A percentile compares a stretch with the other conserved stretches of the same genome.
These are phyloP conservation scores for Tilletiaria anomala DNA, from an alignment of 1,284 basidiomycete species.

Conservation along the genomic window DNA sequence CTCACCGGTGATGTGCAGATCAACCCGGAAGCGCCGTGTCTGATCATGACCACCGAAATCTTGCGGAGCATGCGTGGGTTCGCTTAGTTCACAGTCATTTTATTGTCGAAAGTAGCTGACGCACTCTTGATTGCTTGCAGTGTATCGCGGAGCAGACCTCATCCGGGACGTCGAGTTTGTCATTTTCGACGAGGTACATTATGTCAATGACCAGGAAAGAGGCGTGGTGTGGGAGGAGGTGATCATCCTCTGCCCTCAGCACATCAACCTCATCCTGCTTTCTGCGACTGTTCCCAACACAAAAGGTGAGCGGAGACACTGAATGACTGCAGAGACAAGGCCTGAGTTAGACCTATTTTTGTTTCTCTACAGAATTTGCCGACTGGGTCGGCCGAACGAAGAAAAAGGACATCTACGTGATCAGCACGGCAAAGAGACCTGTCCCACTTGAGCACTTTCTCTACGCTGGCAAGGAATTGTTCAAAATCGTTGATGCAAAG, in stretches of 20 bases:
- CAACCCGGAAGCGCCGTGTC: slow-evolving; percentile 90
- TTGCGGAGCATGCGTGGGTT: slow-evolving; percentile 66
- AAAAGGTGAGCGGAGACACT: slow-evolving; percentile 41
- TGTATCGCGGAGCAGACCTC: slow-evolving; percentile 64
- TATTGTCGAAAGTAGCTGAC: slow-evolving; percentile 41
- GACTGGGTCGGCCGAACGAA: slow-evolving; percentile 99
- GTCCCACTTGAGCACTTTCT: slow-evolving; percentile 95
- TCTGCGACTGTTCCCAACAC: slow-evolving; percentile 98
- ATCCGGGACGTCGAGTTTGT: slow-evolving; percentile 99
- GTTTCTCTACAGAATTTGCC: slow-evolving; percentile 59
- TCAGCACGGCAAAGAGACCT: slow-evolving; percentile 87
- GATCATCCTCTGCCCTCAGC: slow-evolving; percentile 53
- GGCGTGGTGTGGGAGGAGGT: slow-evolving; percentile 99
- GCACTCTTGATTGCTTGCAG: slow-evolving; percentile 42
- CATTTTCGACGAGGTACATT: slow-evolving; percentile 99
- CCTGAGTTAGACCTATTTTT: neutral
- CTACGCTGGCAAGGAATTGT: slow-evolving; percentile 77
- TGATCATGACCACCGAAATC: slow-evolving; percentile 87
- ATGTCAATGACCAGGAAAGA: slow-evolving; percentile 97
- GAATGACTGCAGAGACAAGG: neutral
- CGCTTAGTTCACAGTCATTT: neutral
- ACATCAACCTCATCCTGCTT: slow-evolving; percentile 51
- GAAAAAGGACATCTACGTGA: slow-evolving; percentile 98
- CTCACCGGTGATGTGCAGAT: slow-evolving; percentile 98
- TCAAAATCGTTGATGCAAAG: slow-evolving; percentile 79